Base-by-base conservation (phyloP, 2,329 filamentous ascomycete genomes). In the Paecilomyces fulvus region DNA sequence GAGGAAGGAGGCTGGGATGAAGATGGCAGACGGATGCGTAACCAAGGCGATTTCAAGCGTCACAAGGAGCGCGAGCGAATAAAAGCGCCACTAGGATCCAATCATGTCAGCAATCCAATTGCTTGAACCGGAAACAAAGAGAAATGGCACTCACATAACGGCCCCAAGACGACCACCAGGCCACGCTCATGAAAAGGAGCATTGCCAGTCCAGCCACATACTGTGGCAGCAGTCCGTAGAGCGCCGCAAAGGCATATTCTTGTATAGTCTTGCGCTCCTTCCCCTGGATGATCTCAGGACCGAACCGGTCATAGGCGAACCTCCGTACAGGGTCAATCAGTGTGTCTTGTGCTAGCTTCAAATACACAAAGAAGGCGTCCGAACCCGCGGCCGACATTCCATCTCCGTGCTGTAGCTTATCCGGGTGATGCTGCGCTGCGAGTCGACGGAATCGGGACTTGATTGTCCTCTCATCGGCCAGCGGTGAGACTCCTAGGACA, bases 301-400 rank as follows among this genome's bases (percentile, higher is more conserved):
- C 92, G 70, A 96, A 91, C 51, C 90, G 85, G 69, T 96, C 90
- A 74, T 96, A 96, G 7, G 90, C 91, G 70, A 94, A 95, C 56
- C 90, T 82, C 66, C 83, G 85, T 0, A 84, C 85, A 2, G 88
- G 83, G 67, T 94, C 85, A n/a, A 84, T 75, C 14, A 96, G 82
- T 0, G 87, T 89, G 65, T 97, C 94, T 66, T 90, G 84, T 5
- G 90, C 91, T 50, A 85, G 78, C 77, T 92, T 92, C 65, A 97
- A 80, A 65, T 88, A 85, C 51, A 96, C 84, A 73, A 95, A 97
- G 73, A 86, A 81, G 65, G 67, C 64, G 55, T 81, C 78, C 12
- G 72, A 65, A 10, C 33, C 43, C 10, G 53, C 51, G 11, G 66
- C 63, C 2, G 60, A 56, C 21, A 56, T 57, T 8, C 67, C 73